Evolutionary conservation across 208 protist genomes (phyloP).

Genomic region (Acanthamoeba quina): DNA sequence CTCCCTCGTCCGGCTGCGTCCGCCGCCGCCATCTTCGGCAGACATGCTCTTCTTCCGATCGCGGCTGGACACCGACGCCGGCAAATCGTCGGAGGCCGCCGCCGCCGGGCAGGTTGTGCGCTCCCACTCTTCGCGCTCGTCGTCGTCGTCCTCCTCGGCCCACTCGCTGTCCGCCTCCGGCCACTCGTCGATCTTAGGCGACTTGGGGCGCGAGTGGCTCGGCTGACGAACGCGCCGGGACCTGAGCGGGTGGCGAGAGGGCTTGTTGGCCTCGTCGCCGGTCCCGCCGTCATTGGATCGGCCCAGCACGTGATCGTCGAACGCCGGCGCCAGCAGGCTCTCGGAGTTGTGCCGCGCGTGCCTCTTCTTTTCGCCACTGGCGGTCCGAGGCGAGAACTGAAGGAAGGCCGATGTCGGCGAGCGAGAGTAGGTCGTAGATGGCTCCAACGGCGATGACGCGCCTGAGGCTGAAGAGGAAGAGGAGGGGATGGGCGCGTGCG

Average conservation of each 20-base stretch:
- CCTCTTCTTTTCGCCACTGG: neutral
- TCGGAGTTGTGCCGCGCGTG: neutral
- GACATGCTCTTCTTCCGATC: neutral
- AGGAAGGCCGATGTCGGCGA: neutral
- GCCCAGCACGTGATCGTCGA: neutral
- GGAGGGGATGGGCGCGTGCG: neutral
- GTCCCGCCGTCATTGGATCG: neutral
- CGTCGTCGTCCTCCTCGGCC: neutral
- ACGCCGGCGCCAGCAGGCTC: neutral
- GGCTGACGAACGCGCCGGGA: neutral
- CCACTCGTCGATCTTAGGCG: constrained; percentile 11
- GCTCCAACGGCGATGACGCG: neutral
- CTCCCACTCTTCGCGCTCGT: constrained; percentile 42
- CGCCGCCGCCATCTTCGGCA: neutral
- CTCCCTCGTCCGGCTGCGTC: neutral
- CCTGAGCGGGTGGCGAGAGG: neutral
- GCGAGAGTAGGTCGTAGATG: neutral
- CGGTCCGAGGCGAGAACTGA: neutral
- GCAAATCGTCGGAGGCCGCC: neutral
- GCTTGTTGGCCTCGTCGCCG: neutral
- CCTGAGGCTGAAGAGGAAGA: neutral
- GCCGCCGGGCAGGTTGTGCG: neutral
- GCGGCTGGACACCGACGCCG: neutral
- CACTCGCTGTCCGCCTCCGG: constrained; percentile 4
- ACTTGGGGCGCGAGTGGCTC: neutral